These are phyloP conservation scores for Chrysopogon serrulatus DNA, from an alignment of 176 grass and related monocot genomes.

Conservation along the genomic window DNA sequence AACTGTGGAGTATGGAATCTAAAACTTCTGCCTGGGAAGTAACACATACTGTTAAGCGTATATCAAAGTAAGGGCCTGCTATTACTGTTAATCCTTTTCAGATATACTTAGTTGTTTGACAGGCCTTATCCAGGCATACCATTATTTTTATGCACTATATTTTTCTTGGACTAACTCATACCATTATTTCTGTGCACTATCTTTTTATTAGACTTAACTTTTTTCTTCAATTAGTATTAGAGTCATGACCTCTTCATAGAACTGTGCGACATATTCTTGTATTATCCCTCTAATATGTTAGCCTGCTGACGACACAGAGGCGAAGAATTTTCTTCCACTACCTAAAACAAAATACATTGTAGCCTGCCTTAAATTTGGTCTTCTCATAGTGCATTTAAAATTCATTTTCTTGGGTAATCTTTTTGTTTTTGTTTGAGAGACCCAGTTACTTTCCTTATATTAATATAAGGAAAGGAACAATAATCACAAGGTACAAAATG, in stretches of 20 bases:
- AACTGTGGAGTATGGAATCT: conserved; percentile 48
- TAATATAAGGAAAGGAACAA: not conserved
- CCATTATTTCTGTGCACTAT: not conserved
- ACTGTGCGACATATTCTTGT: not conserved
- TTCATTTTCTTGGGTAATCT: not conserved
- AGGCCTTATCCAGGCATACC: not conserved
- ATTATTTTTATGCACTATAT: not conserved
- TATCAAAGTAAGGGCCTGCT: conserved; percentile 57
- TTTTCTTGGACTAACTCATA: conserved; percentile 7
- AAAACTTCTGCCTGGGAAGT: conserved; percentile 60
- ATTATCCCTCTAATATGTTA: not conserved
- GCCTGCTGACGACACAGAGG: not conserved
- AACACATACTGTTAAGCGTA: conserved; percentile 44
- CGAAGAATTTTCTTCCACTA: not conserved
- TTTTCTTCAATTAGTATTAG: not conserved
- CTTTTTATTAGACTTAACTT: not conserved
- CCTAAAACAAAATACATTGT: not conserved
- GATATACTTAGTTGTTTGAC: not conserved
- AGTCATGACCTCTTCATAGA: conserved; percentile 1
- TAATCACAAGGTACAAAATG: not conserved
- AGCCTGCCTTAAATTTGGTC: not conserved
- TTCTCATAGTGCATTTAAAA: not conserved
- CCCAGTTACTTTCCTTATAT: not conserved
- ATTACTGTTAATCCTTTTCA: not conserved
- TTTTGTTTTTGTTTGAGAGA: not conserved